Conservation (phyloP, 2,329 filamentous ascomycete species). For the Rugonectria rugulosa region DNA sequence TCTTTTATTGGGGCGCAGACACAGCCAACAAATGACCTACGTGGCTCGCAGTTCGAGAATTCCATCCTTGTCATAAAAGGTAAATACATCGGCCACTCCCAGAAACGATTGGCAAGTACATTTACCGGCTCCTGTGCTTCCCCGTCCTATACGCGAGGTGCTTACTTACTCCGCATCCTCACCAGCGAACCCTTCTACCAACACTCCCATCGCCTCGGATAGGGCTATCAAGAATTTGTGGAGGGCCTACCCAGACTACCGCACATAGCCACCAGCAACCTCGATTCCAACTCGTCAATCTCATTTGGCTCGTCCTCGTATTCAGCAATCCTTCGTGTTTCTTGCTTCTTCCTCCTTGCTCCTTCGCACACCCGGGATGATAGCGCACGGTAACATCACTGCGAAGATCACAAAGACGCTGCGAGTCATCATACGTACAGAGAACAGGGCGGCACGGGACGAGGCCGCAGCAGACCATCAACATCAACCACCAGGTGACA, state of each 20-base stretch:
- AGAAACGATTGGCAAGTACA: not conserved
- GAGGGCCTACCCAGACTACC: too few relatives aligned
- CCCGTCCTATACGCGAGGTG: not conserved
- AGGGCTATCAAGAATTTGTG: too few relatives aligned
- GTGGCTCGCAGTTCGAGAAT: constrained; percentile 6
- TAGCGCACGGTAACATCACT: not conserved
- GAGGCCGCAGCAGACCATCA: not conserved
- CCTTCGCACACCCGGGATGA: not conserved
- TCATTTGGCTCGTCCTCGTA: not conserved
- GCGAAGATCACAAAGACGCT: not conserved
- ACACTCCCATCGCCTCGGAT: too few relatives aligned
- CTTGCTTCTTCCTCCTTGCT: not conserved
- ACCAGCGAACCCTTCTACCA: not conserved
- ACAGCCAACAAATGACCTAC: constrained; percentile 8
- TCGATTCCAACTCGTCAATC: not conserved
- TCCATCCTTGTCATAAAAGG: not conserved
- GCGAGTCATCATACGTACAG: too few relatives aligned
- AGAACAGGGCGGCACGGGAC: not conserved
- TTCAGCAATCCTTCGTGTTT: not conserved
- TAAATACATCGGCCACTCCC: not conserved
- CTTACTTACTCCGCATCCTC: too few relatives aligned
- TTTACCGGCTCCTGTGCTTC: not conserved
- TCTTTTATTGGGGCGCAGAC: constrained; percentile 1
- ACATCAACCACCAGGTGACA: not conserved
- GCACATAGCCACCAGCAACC: not conserved